Base-by-base conservation (phyloP, 1,284 basidiomycete species). In the Cutaneotrichosporon cavernicola region DNA sequence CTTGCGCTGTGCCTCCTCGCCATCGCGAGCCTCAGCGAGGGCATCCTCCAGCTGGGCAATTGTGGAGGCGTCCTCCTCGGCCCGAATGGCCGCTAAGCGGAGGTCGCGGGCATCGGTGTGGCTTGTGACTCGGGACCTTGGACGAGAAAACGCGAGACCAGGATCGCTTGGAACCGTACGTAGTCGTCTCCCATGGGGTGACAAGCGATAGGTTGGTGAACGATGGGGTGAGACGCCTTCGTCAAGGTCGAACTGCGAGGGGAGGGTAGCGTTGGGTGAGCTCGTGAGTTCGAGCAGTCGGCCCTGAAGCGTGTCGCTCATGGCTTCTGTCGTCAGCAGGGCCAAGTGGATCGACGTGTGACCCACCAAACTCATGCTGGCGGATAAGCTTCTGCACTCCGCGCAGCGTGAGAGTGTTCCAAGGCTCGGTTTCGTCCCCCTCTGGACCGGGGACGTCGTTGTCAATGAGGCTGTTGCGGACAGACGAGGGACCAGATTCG, bases 1-100 rank as follows among this genome's bases (percentile, higher is more conserved):
- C 52, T 74, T 78, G 14, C 76, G 53, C 57, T 76, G 74, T 10
- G 50, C 63, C 46, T 78, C 76, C 46, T 78, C 76, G 9, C 73
- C 64, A 10, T 74, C 75, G 10, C 67, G 65, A 4, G 76, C 74
- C 30, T 78, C 76, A 26, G 66, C 58, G n/a, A 78, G 62, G 8
- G 74, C 73, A n/a, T 65, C 59, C 55, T 78, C 76, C 1, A 78
- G 66, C 11, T 65, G 60, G 2, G 65, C 61, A 32, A 78, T 70
- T 16, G 69, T 63, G 10, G 73, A 73, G 31, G 76, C 74, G 21
- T 69, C 65, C 52, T 75, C 75, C 14, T 65, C 69, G 47, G 66
- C 66, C 11, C 61, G 61, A 4, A 58, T 46, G 14, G 56, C 56
- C 13, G 62, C 58, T 4, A 58, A 32, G 7, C 62, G 62, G 7